Percentiles rank a stretch among this genome's conserved stretches.
These are phyloP conservation scores for Trichocladium uniseriatum DNA, from an alignment of 495 filamentous ascomycete genomes.

Conservation along the genomic window DNA sequence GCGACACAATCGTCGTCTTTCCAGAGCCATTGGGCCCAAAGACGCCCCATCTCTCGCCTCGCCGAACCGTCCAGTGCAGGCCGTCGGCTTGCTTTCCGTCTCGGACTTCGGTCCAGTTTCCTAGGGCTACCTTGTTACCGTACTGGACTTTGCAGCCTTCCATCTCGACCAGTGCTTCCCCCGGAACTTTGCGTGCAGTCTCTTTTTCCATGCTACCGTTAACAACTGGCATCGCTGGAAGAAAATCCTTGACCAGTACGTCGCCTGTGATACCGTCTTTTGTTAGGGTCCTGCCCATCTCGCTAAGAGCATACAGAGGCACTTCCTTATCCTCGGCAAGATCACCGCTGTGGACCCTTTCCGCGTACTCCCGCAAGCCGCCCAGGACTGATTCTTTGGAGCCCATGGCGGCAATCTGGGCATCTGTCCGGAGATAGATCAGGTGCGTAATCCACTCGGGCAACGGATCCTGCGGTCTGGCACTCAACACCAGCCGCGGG, in stretches of 20 bases:
- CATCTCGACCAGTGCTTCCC: conserved; percentile 76
- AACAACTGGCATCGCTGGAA: neutral
- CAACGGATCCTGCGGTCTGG: conserved; percentile 75
- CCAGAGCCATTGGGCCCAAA: conserved; percentile 86
- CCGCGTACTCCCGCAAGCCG: conserved; percentile 36
- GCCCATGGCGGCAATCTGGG: conserved; percentile 49
- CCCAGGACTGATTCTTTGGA: conserved; percentile 44
- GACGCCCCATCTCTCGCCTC: conserved; percentile 80
- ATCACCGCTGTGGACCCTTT: conserved; percentile 28
- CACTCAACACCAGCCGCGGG: conserved; percentile 64
- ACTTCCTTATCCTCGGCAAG: conserved; percentile 28
- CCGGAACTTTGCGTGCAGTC: conserved; percentile 1
- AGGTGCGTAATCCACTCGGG: conserved; percentile 87
- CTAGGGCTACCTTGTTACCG: conserved; percentile 63
- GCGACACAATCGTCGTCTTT: conserved; percentile 85
- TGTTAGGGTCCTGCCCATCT: conserved; percentile 42
- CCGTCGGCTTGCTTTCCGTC: conserved; percentile 43
- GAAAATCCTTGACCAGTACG: conserved; percentile 18
- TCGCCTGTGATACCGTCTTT: conserved; percentile 35
- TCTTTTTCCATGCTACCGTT: neutral
- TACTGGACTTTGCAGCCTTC: conserved; percentile 71
- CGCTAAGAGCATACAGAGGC: conserved; percentile 39
- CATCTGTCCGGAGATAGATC: conserved; percentile 53
- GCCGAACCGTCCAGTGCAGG: conserved; percentile 72
- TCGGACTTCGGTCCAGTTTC: conserved; percentile 60